Base-by-base conservation (phyloP, 75 land plant species). In the Cryptomeria japonica region DNA sequence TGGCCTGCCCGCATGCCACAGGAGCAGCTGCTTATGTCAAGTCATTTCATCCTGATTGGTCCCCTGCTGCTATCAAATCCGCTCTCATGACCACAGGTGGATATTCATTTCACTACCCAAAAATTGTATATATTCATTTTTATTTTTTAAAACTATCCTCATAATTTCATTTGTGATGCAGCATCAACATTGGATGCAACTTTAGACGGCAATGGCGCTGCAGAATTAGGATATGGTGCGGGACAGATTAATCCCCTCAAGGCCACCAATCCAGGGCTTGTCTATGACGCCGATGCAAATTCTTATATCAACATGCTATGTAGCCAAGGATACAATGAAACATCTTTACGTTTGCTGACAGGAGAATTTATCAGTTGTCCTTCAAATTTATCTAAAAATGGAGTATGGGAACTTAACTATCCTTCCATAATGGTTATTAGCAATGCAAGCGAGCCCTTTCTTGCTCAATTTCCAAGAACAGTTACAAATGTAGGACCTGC, bases 401-500 rank as follows among this genome's bases (percentile, higher is more conserved):
- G 55, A 53, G 55, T 53, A 53, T 53, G 55, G 75, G 75, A 70
- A 8, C 82, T 79, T 14, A 79, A 79, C 25, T 79, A 79, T 79
- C 82, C 82, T 32, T 79, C 82, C 44, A 79, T 79, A 8, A 79
- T 39, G 82, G 82, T 39, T 79, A 19, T 41, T 79, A 5, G n/a
- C 0, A 70, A 2, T 10, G n/a, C 10, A n/a, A 3, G 80, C 0
- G 16, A 10, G 41, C 80, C 39, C 12, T 15, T 77, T 34, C 38
- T 12, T 37, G 39, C 39, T 9, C 37, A 77, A 37, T 77, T 92
- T 47, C 90, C 77, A 38, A 89, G 98, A 86, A 93, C 93, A 1
- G 94, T 95, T 41, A 97, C 98, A 39, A 97, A 97, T 83, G 97
- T 97, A 5, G 98, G 98, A 0, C 88, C 89, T 42, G 89, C 95